phyloP scores from a whole-genome alignment of 164 flowering plant genomes.

The Cinnamomum chago region DNA sequence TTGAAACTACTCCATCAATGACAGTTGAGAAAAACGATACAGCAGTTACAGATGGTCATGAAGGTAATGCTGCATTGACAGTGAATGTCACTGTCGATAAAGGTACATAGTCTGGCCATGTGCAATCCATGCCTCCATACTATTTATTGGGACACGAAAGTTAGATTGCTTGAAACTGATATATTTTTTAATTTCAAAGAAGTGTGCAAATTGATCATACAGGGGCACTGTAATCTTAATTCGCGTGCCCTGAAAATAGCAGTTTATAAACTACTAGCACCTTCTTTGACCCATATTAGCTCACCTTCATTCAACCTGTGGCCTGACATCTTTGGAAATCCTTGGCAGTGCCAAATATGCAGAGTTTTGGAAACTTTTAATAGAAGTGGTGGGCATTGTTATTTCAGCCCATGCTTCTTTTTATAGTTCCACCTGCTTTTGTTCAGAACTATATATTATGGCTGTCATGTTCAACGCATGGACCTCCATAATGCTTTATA shows the following conservation, averaged over 20 bases:
- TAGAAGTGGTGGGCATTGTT: too few relatives aligned
- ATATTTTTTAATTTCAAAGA: too few relatives aligned
- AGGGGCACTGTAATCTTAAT: neutral
- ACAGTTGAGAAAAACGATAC: constrained; percentile 11
- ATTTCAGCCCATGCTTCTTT: too few relatives aligned
- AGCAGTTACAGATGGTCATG: constrained; percentile 1
- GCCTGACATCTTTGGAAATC: too few relatives aligned
- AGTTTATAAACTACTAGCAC: neutral
- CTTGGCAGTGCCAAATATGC: too few relatives aligned
- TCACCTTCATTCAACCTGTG: neutral
- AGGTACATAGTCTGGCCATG: neutral
- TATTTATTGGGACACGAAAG: neutral
- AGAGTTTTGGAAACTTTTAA: too few relatives aligned
- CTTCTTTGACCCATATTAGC: neutral
- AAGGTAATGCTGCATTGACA: neutral
- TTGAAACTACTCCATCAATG: constrained; percentile 3
- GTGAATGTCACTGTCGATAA: neutral
- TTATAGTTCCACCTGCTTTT: too few relatives aligned
- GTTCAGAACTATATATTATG: too few relatives aligned
- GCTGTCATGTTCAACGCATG: too few relatives aligned
- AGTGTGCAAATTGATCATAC: neutral
- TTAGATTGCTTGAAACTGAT: too few relatives aligned
- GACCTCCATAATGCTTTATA: too few relatives aligned
- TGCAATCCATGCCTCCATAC: too few relatives aligned
- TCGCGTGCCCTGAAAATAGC: neutral